A percentile compares a stretch with the other conserved stretches of the same genome.
Evolutionary conservation across 1,139 yeast genomes (phyloP).

Genomic region (Saccharomycopsis crataegensis): DNA sequence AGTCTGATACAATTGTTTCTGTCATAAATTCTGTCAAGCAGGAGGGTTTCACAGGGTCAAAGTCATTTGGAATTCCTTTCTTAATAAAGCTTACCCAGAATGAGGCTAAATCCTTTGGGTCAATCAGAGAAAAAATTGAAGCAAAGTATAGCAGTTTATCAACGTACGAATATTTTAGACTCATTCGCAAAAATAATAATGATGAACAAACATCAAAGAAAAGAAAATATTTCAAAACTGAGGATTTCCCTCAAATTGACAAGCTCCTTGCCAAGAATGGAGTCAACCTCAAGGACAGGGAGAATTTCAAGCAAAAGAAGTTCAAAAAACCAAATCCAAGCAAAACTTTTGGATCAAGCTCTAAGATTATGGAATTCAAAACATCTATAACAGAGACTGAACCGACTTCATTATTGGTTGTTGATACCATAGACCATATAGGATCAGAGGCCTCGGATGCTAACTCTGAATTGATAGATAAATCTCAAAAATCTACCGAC

Average conservation of each 20-base stretch:
- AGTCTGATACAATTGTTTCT: constrained; percentile 53
- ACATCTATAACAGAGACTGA: too few relatives aligned
- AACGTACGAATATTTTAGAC: constrained; percentile 27
- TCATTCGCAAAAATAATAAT: constrained; percentile 20
- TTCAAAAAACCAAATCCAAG: constrained; percentile 1
- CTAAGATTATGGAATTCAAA: constrained; percentile 19
- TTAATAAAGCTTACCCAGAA: constrained; percentile 49
- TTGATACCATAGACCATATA: too few relatives aligned
- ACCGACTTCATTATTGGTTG: too few relatives aligned
- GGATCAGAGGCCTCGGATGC: too few relatives aligned
- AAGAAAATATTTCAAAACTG: constrained; percentile 26
- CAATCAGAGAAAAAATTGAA: constrained; percentile 50
- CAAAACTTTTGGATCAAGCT: neutral
- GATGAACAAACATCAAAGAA: constrained; percentile 14
- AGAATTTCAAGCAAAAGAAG: neutral
- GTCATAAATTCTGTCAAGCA: constrained; percentile 51
- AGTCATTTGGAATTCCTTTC: constrained; percentile 66
- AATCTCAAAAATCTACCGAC: neutral
- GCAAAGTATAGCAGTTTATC: constrained; percentile 35
- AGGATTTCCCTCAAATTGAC: constrained; percentile 34
- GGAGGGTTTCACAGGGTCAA: constrained; percentile 30
- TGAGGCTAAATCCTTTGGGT: constrained; percentile 46
- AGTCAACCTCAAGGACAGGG: constrained; percentile 3
- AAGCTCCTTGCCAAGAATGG: constrained; percentile 16
- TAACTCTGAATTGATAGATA: too few relatives aligned